Evolutionary conservation across 495 filamentous ascomycete genomes (phyloP).

Genomic region (Aspergillus heteromorphus): DNA sequence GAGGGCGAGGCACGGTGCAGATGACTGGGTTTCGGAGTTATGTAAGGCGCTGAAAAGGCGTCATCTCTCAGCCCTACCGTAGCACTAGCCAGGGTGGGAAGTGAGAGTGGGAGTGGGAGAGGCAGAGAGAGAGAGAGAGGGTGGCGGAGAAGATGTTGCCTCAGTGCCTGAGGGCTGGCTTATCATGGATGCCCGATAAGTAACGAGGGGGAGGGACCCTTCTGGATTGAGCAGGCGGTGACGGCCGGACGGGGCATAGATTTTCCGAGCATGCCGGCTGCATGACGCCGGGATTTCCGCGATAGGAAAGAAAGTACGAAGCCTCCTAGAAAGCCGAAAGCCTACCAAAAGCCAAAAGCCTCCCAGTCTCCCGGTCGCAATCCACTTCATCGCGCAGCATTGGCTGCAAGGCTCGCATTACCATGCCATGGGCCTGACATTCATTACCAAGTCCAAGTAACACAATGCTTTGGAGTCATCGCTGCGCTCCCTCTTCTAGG

Average conservation of each 20-base stretch:
- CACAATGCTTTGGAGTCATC: slow-evolving; percentile 26
- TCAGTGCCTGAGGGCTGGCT: slow-evolving; percentile 7
- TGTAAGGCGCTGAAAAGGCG: background rate
- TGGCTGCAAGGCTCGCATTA: slow-evolving; percentile 12
- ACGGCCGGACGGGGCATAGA: slow-evolving; percentile 7
- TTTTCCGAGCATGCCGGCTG: slow-evolving; percentile 14
- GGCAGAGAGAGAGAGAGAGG: background rate
- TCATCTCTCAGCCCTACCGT: background rate
- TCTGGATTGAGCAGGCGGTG: slow-evolving; percentile 24
- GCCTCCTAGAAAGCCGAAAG: background rate
- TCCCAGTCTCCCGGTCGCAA: slow-evolving; percentile 1
- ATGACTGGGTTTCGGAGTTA: background rate
- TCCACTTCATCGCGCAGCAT: slow-evolving; percentile 9
- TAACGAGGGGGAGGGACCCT: background rate
- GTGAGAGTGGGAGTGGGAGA: too few relatives aligned
- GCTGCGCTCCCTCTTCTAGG: slow-evolving; percentile 32
- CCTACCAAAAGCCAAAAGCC: too few relatives aligned
- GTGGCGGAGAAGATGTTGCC: slow-evolving; percentile 2
- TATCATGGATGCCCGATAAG: slow-evolving; percentile 19
- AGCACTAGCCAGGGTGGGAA: too few relatives aligned
- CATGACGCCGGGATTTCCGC: slow-evolving; percentile 27
- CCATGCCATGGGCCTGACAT: slow-evolving; percentile 20
- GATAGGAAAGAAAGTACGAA: slow-evolving; percentile 23
- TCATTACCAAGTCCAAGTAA: background rate
- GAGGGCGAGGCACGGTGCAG: background rate